phyloP scores from a whole-genome alignment of 805 yeast genomes.

The Candida cerambycidarum region DNA sequence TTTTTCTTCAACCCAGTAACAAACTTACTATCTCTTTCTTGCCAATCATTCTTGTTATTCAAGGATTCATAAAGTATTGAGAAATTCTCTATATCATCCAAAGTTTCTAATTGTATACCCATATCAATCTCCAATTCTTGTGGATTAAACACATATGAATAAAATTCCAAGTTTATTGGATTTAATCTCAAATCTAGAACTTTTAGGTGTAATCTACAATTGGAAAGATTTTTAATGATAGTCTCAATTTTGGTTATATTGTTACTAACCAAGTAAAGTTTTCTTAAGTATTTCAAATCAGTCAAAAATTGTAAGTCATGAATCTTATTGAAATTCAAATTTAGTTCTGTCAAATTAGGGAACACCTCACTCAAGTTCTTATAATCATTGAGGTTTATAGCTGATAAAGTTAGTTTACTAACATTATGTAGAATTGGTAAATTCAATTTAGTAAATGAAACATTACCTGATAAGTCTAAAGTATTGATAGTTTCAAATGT shows the following conservation, averaged over 20 bases:
- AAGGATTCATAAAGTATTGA: constrained; percentile 46
- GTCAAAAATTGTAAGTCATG: constrained; percentile 33
- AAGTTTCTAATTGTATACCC: constrained; percentile 40
- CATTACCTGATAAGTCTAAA: constrained; percentile 44
- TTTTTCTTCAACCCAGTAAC: constrained; percentile 22
- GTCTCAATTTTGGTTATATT: constrained; percentile 34
- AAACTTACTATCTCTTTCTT: constrained; percentile 33
- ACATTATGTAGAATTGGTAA: constrained; percentile 31
- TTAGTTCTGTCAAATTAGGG: constrained; percentile 48
- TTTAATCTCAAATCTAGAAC: constrained; percentile 51
- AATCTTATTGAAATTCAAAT: constrained; percentile 50
- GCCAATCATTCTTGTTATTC: constrained; percentile 38
- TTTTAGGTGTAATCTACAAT: constrained; percentile 31
- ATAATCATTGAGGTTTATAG: constrained; percentile 41
- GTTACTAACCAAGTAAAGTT: constrained; percentile 48
- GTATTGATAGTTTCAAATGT: constrained; percentile 24
- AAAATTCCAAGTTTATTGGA: constrained; percentile 45
- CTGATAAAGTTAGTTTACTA: constrained; percentile 43
- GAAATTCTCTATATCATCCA: constrained; percentile 55
- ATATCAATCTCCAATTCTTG: constrained; percentile 31
- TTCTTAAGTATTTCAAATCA: constrained; percentile 33
- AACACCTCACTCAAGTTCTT: constrained; percentile 34
- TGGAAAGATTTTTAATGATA: constrained; percentile 30
- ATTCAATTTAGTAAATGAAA: constrained; percentile 15
- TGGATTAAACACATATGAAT: constrained; percentile 55